Evolutionary conservation across 2,329 filamentous ascomycete species (phyloP).

Genomic region (Coniochaeta ligniaria): DNA sequence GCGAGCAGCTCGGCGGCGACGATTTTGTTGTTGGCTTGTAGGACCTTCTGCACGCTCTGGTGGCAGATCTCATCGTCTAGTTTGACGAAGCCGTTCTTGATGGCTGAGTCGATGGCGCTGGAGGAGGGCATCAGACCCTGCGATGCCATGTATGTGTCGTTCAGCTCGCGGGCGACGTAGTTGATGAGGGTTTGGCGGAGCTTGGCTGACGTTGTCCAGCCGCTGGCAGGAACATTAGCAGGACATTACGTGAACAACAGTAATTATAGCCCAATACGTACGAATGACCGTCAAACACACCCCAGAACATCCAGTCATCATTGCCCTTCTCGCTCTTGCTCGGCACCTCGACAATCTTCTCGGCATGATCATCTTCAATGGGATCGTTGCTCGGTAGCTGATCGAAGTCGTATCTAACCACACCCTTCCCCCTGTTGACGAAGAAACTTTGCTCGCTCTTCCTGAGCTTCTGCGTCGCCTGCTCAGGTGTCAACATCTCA

Average conservation of each 20-base stretch:
- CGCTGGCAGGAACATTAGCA: conserved; percentile 40
- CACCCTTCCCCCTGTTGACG: conserved; percentile 81
- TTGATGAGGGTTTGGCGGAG: conserved; percentile 86
- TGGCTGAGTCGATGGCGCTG: conserved; percentile 80
- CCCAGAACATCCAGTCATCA: conserved; percentile 99
- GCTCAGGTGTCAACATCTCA: conserved; percentile 94
- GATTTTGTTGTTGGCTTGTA: conserved; percentile 83
- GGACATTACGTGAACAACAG: neutral
- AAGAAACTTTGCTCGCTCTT: conserved; percentile 88
- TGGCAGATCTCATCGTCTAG: conserved; percentile 93
- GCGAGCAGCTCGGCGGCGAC: conserved; percentile 86
- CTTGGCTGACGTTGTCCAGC: conserved; percentile 97
- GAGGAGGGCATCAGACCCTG: conserved; percentile 57
- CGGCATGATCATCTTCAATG: conserved; percentile 96
- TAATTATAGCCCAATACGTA: conserved; percentile 34
- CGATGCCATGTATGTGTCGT: conserved; percentile 78
- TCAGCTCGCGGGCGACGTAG: conserved; percentile 88
- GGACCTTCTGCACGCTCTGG: conserved; percentile 83
- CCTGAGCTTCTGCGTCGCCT: conserved; percentile 83
- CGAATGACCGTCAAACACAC: conserved; percentile 96
- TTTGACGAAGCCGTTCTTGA: conserved; percentile 83
- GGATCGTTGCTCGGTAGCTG: conserved; percentile 95
- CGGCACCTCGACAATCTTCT: conserved; percentile 93
- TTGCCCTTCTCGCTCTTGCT: conserved; percentile 45
- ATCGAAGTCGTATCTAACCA: conserved; percentile 89